Evolutionary conservation across 148 eudicot species (phyloP).

Genomic region (Chenopodium suecicum): DNA sequence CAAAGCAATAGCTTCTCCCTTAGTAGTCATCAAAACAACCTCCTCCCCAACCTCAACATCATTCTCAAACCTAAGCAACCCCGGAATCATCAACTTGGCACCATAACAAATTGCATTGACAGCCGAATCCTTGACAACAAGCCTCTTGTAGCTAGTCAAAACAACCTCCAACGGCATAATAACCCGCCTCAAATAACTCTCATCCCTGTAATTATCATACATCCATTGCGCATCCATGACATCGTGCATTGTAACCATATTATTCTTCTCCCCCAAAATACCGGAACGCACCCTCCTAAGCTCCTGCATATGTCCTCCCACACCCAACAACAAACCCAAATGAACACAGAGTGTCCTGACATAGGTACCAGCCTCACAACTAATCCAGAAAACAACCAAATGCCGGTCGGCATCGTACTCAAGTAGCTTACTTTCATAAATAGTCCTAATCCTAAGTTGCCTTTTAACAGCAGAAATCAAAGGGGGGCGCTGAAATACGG

Average conservation of each 20-base stretch:
- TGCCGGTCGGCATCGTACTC: slow-evolving; percentile 72
- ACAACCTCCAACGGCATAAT: slow-evolving; percentile 88
- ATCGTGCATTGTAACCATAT: slow-evolving; percentile 96
- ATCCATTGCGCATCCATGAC: slow-evolving; percentile 96
- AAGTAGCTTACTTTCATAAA: slow-evolving; percentile 78
- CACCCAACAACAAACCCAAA: slow-evolving; percentile 82
- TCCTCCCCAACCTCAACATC: slow-evolving; percentile 88
- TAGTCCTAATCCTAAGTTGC: slow-evolving; percentile 86
- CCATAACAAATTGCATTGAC: slow-evolving; percentile 97
- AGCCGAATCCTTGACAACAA: slow-evolving; percentile 92
- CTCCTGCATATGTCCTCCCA: slow-evolving; percentile 97
- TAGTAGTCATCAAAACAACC: slow-evolving; percentile 86
- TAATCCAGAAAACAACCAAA: slow-evolving; percentile 93
- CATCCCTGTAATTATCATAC: slow-evolving; percentile 84
- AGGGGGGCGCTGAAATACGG: slow-evolving; percentile 89
- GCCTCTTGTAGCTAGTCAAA: slow-evolving; percentile 83
- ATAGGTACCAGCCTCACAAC: slow-evolving; percentile 94
- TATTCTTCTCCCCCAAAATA: slow-evolving; percentile 87
- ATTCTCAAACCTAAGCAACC: slow-evolving; percentile 94
- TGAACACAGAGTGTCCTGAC: slow-evolving; percentile 98
- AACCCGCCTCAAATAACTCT: slow-evolving; percentile 77
- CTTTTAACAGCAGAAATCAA: slow-evolving; percentile 86
- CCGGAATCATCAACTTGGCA: slow-evolving; percentile 93
- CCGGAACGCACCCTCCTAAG: slow-evolving; percentile 80
- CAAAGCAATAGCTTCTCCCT: slow-evolving; percentile 92